Conservation (phyloP, 768 basidiomycete species). For the Ephemerocybe angulata region DNA sequence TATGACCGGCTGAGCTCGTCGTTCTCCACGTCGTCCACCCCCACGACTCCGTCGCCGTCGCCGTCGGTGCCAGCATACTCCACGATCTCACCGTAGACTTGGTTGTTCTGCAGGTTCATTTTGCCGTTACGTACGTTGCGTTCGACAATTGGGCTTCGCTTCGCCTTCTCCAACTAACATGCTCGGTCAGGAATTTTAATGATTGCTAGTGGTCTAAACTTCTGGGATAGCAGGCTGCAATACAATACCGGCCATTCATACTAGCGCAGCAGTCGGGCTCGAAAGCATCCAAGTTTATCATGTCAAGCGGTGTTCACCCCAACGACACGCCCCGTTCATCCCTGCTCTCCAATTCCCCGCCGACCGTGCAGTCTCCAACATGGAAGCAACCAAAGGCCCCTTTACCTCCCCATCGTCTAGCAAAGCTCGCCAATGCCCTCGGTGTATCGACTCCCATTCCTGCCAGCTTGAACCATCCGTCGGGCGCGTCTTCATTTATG, state of each 20-base stretch:
- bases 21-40: conserved; percentile 4
- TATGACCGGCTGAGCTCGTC: conserved; percentile 8
- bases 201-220: neutral
- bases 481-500: conserved; percentile 24
- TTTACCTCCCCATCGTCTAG: conserved; percentile 70
- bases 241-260: neutral
- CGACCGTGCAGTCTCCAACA: conserved; percentile 32
- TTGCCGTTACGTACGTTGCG: conserved; percentile 7
- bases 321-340: conserved; percentile 22
- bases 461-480: conserved; percentile 27
- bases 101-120: neutral
- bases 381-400: conserved; percentile 72
- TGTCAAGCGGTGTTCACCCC: conserved; percentile 19
- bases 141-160: neutral
- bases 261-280: neutral
- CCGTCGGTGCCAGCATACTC: conserved; percentile 2
- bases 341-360: conserved; percentile 18
- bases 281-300: conserved; percentile 12
- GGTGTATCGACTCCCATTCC: conserved; percentile 77
- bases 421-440: conserved; percentile 81
- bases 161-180: neutral
- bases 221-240: conserved; percentile 1
- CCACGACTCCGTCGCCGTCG: conserved; percentile 8
- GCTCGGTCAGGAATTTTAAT: conserved; percentile 5
- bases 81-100: neutral